Evolutionary conservation across 2,329 filamentous ascomycete species (phyloP).

Genomic region (Colletotrichum scovillei): DNA sequence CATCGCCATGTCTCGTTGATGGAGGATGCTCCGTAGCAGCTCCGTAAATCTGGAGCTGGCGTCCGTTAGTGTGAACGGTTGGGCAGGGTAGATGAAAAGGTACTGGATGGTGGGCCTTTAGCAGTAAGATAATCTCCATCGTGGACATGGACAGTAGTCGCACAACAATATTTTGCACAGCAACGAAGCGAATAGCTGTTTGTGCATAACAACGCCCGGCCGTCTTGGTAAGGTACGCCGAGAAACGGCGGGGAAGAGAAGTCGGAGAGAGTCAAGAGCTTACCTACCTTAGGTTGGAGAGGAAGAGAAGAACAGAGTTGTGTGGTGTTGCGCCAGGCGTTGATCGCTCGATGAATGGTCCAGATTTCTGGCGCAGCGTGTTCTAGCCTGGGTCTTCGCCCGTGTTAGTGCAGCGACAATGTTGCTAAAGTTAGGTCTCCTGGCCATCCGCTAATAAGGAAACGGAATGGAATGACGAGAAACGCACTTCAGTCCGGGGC

Average conservation of each 20-base stretch:
- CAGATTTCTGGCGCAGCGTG: slow-evolving; percentile 25
- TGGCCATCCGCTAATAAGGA: slow-evolving; percentile 12
- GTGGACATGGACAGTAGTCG: not conserved
- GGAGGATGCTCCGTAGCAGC: slow-evolving; percentile 15
- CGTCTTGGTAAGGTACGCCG: not conserved
- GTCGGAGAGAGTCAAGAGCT: not conserved
- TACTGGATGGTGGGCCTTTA: not conserved
- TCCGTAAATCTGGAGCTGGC: slow-evolving; percentile 17
- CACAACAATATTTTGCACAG: slow-evolving; percentile 3
- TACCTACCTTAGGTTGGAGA: not conserved
- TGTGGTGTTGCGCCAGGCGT: not conserved
- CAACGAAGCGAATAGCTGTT: not conserved
- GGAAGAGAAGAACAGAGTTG: not conserved
- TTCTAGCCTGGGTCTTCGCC: slow-evolving; percentile 19
- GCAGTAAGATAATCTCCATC: not conserved
- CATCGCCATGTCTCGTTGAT: slow-evolving; percentile 25
- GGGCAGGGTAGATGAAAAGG: not conserved
- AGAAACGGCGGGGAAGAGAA: not conserved
- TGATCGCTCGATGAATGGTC: slow-evolving; percentile 21
- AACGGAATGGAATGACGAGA: slow-evolving; percentile 1
- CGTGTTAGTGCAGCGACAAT: slow-evolving; percentile 20
- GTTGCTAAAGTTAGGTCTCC: slow-evolving; percentile 35
- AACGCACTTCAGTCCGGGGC: slow-evolving; percentile 7
- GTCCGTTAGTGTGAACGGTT: slow-evolving; percentile 8
- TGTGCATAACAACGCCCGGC: slow-evolving; percentile 14